Evolutionary conservation across 371 early-diverging fungal species (phyloP), one percentile per base, ranked within the genome.

Genomic region (Mucor racemosus): DNA sequence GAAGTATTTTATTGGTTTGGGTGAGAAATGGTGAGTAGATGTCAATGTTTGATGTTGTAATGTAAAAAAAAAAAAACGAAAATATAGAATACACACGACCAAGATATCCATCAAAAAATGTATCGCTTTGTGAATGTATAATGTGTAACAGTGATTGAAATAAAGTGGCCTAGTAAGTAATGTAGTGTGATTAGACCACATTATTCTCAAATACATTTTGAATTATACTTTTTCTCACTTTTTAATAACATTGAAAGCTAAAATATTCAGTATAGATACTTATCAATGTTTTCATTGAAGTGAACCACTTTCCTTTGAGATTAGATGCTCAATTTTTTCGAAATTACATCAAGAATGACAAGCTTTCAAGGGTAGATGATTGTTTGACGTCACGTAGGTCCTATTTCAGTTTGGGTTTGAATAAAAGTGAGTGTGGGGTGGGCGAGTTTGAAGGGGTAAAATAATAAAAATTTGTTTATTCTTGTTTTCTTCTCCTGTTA

Each of bases 401-500:
- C 5, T n/a, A 14, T n/a, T 44, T 8, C n/a, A 13, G 44, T 44
- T 44, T 44, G 44, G 44, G 44, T 44, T 44, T 44, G n/a, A 44
- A 44, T 44, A 44, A 44, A 42, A 44, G 44, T 44, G 44, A 44
- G 44, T 44, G 44, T 44, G 44, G 44, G 44, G 44, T 44, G 60
- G 60, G 60, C n/a, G 60, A 26, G 26, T 13, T 41, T 44, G 62
- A 48, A 61, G 62, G 62, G 62, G 62, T 61, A 61, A 61, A 44
- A n/a, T 46, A 17, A 56, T 33, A 56, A 56, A 56, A 35, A 56
- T 36, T 48, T 48, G 50, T 61, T 61, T 61, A 34, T 60, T 56
- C 42, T 42, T 33, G 35, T 54, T 38, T 21, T 62, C 17, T 17
- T 50, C 42, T 17, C 38, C 42, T 60, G 60, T 60, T 60, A 62